Evolutionary conservation across 371 early-diverging fungal genomes (phyloP).

Genomic region (Mortierella sp.): DNA sequence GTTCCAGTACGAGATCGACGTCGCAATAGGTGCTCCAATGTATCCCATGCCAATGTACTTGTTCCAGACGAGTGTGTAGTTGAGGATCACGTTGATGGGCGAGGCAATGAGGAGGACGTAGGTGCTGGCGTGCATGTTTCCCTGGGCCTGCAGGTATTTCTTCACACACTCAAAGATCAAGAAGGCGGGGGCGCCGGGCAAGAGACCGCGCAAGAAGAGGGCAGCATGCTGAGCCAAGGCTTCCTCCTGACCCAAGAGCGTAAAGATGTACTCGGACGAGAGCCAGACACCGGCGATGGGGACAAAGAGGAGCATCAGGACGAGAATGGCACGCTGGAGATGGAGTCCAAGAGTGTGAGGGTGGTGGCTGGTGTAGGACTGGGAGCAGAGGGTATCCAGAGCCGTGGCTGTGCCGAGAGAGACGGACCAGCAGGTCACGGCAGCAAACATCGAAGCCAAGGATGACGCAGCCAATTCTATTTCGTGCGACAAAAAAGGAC

Average conservation of each 20-base stretch:
- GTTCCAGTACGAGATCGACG: conserved; percentile 80
- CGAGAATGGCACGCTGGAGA: conserved; percentile 86
- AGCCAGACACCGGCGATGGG: conserved; percentile 87
- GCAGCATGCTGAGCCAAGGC: conserved; percentile 67
- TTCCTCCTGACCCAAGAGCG: conserved; percentile 67
- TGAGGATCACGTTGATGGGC: conserved; percentile 82
- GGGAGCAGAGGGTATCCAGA: conserved; percentile 91
- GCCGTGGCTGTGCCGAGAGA: conserved; percentile 86
- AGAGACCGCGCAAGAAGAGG: conserved; percentile 73
- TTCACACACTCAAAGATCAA: conserved; percentile 85
- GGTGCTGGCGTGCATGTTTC: conserved; percentile 85
- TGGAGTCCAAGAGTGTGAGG: conserved; percentile 82
- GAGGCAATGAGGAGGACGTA: conserved; percentile 76
- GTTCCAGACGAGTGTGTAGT: conserved; percentile 82
- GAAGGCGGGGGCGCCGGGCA: conserved; percentile 82
- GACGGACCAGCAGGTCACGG: conserved; percentile 87
- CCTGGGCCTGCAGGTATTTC: conserved; percentile 86
- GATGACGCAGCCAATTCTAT: conserved; percentile 85
- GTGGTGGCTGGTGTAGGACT: conserved; percentile 84
- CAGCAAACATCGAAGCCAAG: conserved; percentile 84
- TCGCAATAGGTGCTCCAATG: conserved; percentile 89
- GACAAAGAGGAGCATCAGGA: conserved; percentile 72
- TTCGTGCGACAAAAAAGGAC: conserved; percentile 17
- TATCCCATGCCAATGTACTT: conserved; percentile 76
- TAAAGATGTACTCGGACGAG: conserved; percentile 68